phyloP scores from a whole-genome alignment of 1,284 basidiomycete species.

The Trichosporon faecale region DNA sequence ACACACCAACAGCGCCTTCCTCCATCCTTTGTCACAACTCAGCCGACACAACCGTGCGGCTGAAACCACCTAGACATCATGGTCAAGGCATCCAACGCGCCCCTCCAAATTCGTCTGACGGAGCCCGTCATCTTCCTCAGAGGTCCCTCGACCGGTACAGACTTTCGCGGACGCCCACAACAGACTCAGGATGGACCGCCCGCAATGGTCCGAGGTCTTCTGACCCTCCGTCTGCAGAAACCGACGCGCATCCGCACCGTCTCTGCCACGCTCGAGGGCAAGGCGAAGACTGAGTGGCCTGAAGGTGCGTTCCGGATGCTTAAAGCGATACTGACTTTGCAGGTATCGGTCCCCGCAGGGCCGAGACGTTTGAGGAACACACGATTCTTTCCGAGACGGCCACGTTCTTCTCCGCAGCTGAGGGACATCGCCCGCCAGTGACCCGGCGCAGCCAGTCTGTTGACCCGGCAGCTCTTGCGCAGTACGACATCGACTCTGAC shows the following conservation, averaged over 20 bases:
- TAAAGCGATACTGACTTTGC: conserved; percentile 9
- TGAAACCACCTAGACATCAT: conserved; percentile 62
- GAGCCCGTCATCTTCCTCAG: conserved; percentile 80
- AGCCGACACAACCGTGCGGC: conserved; percentile 3
- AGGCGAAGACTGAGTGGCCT: conserved; percentile 67
- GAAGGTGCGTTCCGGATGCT: conserved; percentile 64
- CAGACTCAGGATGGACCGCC: conserved; percentile 60
- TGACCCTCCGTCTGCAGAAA: conserved; percentile 75
- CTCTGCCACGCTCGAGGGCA: conserved; percentile 72
- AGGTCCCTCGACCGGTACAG: conserved; percentile 50
- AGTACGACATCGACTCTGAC: conserved; percentile 46
- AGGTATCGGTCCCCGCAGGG: conserved; percentile 74
- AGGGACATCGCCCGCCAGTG: conserved; percentile 14
- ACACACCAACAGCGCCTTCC: neutral
- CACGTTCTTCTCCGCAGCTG: conserved; percentile 66
- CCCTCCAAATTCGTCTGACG: conserved; percentile 66
- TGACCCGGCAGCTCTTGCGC: conserved; percentile 62
- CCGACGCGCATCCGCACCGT: conserved; percentile 85
- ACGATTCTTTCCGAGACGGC: conserved; percentile 69
- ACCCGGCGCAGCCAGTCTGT: conserved; percentile 67
- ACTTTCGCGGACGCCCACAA: conserved; percentile 55
- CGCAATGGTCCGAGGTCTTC: conserved; percentile 80
- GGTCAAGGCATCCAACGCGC: conserved; percentile 73
- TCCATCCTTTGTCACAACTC: neutral
- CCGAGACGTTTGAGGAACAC: conserved; percentile 78